phyloP scores from a whole-genome alignment of 2,329 filamentous ascomycete genomes.

The Penicillium sp. region DNA sequence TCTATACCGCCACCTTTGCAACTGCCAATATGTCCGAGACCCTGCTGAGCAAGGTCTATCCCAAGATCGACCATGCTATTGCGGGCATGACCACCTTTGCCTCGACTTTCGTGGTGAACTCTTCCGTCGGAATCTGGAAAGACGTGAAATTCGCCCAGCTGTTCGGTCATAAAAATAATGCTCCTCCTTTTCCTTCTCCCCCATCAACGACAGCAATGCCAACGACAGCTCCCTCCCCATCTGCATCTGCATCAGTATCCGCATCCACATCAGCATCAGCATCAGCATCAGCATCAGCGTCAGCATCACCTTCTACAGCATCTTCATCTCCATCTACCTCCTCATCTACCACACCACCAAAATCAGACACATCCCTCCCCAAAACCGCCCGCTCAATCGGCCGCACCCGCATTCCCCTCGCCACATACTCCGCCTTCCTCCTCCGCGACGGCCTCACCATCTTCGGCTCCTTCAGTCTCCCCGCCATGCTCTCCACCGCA shows the following conservation, averaged over 20 bases:
- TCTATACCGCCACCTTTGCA: conserved; percentile 88
- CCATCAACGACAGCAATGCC: conserved; percentile 10
- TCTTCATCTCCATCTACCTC: conserved; percentile 7
- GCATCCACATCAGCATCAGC: conserved; percentile 16
- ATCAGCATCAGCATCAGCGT: conserved; percentile 7
- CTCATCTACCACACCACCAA: conserved; percentile 20
- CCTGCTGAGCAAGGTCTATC: conserved; percentile 63
- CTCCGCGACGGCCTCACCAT: conserved; percentile 83
- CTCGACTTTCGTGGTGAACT: conserved; percentile 76
- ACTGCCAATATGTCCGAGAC: conserved; percentile 86
- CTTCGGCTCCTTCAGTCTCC: conserved; percentile 57
- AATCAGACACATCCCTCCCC: conserved; percentile 21
- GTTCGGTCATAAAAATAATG: conserved; percentile 56
- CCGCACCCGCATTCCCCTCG: conserved; percentile 54
- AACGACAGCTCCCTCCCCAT: conserved; percentile 6
- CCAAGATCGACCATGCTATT: conserved; percentile 66
- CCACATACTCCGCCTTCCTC: conserved; percentile 67
- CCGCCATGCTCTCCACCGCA: conserved; percentile 54
- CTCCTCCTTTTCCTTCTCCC: conserved; percentile 15
- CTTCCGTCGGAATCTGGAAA: conserved; percentile 78
- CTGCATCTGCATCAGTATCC: conserved; percentile 11
- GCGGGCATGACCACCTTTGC: conserved; percentile 78
- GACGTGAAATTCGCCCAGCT: conserved; percentile 82
- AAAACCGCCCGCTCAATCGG: conserved; percentile 37
- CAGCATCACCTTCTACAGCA: conserved; percentile 1